Conservation (phyloP, 192 early-diverging fungal genomes). For the Backusella tarrabulga region DNA sequence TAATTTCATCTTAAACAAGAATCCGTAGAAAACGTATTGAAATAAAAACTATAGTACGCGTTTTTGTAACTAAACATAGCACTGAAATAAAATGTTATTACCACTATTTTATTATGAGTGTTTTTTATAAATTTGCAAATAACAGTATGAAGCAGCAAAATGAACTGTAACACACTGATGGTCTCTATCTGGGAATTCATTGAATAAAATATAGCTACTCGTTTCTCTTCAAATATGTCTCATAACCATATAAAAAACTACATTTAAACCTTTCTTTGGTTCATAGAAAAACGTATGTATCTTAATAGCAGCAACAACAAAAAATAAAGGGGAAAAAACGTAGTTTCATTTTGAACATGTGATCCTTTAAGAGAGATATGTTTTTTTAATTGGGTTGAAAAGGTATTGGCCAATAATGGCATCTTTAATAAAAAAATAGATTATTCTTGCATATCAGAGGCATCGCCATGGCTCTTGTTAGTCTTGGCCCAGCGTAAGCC, state of each 20-base stretch:
- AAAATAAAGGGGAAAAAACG: not conserved
- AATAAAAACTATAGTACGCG: constrained; percentile 1
- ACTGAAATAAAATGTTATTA: not conserved
- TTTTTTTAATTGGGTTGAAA: not conserved
- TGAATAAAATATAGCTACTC: not conserved
- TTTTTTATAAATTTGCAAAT: not conserved
- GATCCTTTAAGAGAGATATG: not conserved
- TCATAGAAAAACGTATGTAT: not conserved
- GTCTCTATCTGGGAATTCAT: not conserved
- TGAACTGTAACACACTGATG: not conserved
- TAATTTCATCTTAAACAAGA: not conserved
- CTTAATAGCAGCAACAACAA: not conserved
- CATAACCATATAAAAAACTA: not conserved
- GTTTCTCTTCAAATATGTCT: not conserved
- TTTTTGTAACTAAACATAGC: not conserved
- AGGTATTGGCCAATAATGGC: not conserved
- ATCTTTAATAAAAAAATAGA: not conserved
- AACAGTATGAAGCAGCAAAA: not conserved
- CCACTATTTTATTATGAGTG: not conserved
- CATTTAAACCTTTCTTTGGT: not conserved
- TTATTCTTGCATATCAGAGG: not conserved
- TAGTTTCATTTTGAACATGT: not conserved
- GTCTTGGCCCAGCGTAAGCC: constrained; percentile 38
- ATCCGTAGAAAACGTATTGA: not conserved
- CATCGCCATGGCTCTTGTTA: constrained; percentile 11